phyloP scores from a whole-genome alignment of 2,329 filamentous ascomycete genomes.

The Apiospora marii region DNA sequence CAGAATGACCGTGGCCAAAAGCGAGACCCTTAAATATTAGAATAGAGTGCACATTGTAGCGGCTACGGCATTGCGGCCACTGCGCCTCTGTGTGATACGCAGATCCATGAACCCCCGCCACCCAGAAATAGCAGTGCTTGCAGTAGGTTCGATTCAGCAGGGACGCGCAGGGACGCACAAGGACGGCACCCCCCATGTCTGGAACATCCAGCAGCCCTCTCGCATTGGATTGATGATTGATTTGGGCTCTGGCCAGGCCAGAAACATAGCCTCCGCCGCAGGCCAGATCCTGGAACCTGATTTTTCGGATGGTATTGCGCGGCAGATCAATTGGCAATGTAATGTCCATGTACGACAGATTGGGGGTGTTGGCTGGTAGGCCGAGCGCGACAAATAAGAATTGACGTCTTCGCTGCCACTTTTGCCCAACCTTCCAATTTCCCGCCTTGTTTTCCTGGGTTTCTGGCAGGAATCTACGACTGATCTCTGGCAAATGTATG shows the following conservation, averaged over 20 bases:
- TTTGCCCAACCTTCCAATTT: constrained; percentile 18
- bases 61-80: background rate
- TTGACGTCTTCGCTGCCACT: constrained; percentile 17
- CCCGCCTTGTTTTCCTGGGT: constrained; percentile 8
- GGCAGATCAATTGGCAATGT: constrained; percentile 15
- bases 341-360: constrained; percentile 4
- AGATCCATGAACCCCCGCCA: constrained; percentile 9
- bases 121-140: background rate
- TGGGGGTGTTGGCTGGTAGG: background rate
- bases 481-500: background rate
- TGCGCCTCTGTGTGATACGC: constrained; percentile 4
- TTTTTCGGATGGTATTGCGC: constrained; percentile 6
- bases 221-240: background rate
- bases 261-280: constrained; percentile 11
- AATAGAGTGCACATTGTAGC: no score
- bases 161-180: background rate
- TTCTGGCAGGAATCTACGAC: background rate
- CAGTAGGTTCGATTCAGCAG: background rate
- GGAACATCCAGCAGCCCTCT: background rate
- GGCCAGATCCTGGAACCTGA: background rate
- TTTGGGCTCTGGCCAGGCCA: background rate
- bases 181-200: background rate
- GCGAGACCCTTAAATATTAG: background rate
- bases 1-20: background rate
- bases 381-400: constrained; percentile 9